A percentile compares a stretch with the other conserved stretches of the same genome.
Evolutionary conservation across 805 yeast genomes (phyloP).

Genomic region (Kazachstania psychrophila): DNA sequence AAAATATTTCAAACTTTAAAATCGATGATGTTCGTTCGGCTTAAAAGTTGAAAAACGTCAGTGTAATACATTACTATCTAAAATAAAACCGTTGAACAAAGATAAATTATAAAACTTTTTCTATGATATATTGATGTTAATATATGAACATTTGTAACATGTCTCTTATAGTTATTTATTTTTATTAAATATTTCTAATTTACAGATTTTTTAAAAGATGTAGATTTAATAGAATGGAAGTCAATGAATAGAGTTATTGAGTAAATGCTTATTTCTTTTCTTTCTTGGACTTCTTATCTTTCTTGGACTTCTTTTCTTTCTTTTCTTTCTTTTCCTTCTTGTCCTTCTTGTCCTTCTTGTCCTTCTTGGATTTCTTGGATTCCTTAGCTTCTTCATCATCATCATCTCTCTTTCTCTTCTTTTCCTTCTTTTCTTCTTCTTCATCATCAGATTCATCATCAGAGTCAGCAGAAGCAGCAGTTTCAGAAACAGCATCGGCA

Average conservation of each 20-base stretch:
- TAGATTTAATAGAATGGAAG: background rate
- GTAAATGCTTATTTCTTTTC: constrained; percentile 20
- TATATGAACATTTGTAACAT: no score
- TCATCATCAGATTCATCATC: constrained; percentile 34
- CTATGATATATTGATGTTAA: no score
- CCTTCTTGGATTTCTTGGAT: constrained; percentile 27
- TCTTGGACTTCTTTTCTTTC: constrained; percentile 24
- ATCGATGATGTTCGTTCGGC: no score
- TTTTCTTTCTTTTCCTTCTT: constrained; percentile 32
- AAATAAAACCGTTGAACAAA: no score
- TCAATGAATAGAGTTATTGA: background rate
- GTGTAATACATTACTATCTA: no score
- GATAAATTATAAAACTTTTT: no score
- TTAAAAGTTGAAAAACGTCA: no score
- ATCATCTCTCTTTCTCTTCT: constrained; percentile 30
- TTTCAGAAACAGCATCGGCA: constrained; percentile 63
- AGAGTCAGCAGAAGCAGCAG: constrained; percentile 28
- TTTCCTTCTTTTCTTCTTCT: constrained; percentile 30
- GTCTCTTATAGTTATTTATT: no score
- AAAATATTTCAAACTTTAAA: no score
- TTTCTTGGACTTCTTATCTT: constrained; percentile 26
- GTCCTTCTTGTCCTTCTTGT: constrained; percentile 25
- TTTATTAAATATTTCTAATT: no score
- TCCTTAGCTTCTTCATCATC: constrained; percentile 32
- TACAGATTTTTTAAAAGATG: constrained; percentile 14